Base-by-base conservation (phyloP, 192 early-diverging fungal genomes). In the Linnemannia zychae region DNA sequence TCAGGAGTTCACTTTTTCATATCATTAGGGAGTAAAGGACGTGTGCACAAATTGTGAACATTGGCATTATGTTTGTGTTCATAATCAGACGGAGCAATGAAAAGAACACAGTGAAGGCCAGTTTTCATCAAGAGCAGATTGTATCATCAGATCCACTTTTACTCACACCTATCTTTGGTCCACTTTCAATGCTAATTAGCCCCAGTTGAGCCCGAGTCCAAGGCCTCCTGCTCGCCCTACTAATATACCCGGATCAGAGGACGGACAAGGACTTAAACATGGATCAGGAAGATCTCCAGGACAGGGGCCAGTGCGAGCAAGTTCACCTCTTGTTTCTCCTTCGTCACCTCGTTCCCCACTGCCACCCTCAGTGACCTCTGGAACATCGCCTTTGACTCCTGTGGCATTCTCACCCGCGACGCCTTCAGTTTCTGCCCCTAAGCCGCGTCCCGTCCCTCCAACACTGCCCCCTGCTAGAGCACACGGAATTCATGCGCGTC, bases 391-490 rank as follows among this genome's bases (percentile, higher is more conserved):
- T 37, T 44, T 63, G 33, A 13, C 33, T 16, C 60, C 78, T 38
- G 11, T 44, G 22, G 7, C 71, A 36, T 75, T 49, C 22, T 34
- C 70, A 36, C 63, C 70, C 11, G 12, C 48, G 15, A 24, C 71
- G 40, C 31, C 53, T 0, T 31, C 70, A 36, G 34, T 73, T 40
- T 18, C 77, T 20, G 37, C 68, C 36, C 69, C 77, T 40, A 76
- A 75, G 70, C 34, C 76, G 0, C 68, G 77, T 34, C 28, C 72
- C 17, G 38, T 48, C 20, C 83, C 83, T 16, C 83, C 83, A 76
- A 76, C 83, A 67, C 48, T 85, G 65, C 83, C 83, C 31, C 83
- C 83, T 50, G 77, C 83, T 18, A 78, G 83, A 50, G 83, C 78
- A 36, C 83, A 85, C 44, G 83, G 83, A 40, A 75, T 85, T 69